Evolutionary conservation across 2,329 filamentous ascomycete genomes (phyloP).

Genomic region (Xylariomycetidae sp.): DNA sequence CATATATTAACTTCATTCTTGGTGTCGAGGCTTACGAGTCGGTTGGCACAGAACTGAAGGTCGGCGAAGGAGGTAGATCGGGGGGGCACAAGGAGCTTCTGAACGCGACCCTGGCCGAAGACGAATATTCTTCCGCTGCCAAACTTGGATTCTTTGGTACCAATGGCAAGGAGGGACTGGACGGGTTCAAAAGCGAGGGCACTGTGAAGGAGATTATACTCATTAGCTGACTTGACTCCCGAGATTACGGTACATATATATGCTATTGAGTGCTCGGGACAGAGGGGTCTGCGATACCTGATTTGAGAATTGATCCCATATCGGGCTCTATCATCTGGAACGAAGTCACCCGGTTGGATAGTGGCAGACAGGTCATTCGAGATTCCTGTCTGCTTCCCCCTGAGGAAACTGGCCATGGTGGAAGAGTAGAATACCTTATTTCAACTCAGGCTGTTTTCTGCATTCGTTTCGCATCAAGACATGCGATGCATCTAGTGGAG

Average conservation of each 20-base stretch:
- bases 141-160: conserved; percentile 82
- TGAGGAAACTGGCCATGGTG: conserved; percentile 77
- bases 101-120: conserved; percentile 76
- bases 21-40: conserved; percentile 77
- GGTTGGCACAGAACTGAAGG: conserved; percentile 81
- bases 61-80: conserved; percentile 70
- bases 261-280: too few relatives aligned
- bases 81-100: conserved; percentile 66
- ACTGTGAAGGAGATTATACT: too few relatives aligned
- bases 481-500: too few relatives aligned
- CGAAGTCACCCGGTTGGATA: conserved; percentile 72
- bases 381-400: conserved; percentile 90
- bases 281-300: too few relatives aligned
- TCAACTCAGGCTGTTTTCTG: too few relatives aligned
- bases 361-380: conserved; percentile 84
- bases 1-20: conserved; percentile 84
- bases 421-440: too few relatives aligned
- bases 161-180: conserved; percentile 88
- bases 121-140: conserved; percentile 86
- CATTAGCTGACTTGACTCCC: too few relatives aligned
- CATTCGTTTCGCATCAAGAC: too few relatives aligned
- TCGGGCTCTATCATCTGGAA: conserved; percentile 75
- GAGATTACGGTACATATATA: too few relatives aligned
- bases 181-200: conserved; percentile 88
- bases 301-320: conserved; percentile 79